phyloP scores from a whole-genome alignment of 2,329 filamentous ascomycete genomes.

The Diaporthe destruens region DNA sequence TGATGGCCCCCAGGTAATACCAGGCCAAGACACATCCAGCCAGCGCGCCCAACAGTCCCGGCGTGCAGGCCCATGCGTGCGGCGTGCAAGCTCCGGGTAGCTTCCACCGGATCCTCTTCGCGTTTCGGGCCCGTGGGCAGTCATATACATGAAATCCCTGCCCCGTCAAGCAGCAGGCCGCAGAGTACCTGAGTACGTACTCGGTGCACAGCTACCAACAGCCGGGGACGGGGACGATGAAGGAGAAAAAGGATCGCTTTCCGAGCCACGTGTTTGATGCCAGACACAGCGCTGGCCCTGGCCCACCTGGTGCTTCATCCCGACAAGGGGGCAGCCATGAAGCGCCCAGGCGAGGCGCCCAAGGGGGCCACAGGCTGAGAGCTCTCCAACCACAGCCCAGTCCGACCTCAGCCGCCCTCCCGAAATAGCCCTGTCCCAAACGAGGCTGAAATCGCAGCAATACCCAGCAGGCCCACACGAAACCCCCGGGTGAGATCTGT shows the following conservation, averaged over 20 bases:
- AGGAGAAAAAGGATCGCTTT: slow-evolving; percentile 9
- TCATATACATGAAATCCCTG: slow-evolving; percentile 24
- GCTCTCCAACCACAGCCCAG: slow-evolving; percentile 24
- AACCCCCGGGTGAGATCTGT: slow-evolving; percentile 31
- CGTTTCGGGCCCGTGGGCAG: slow-evolving; percentile 24
- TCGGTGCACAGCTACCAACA: background rate
- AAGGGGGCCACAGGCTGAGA: slow-evolving; percentile 13
- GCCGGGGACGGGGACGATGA: background rate
- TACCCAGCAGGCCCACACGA: slow-evolving; percentile 21
- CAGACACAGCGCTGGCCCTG: slow-evolving; percentile 20
- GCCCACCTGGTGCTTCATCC: slow-evolving; percentile 26
- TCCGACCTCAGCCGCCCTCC: slow-evolving; percentile 17
- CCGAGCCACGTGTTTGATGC: slow-evolving; percentile 29
- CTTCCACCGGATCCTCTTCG: slow-evolving; percentile 16
- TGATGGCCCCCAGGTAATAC: background rate
- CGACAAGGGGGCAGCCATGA: slow-evolving; percentile 27
- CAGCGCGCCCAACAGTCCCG: background rate
- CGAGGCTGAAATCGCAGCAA: slow-evolving; percentile 32
- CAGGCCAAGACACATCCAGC: background rate
- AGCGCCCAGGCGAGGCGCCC: slow-evolving; percentile 11
- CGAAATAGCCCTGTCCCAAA: slow-evolving; percentile 32
- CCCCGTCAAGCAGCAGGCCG: background rate
- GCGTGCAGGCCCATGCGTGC: slow-evolving; percentile 2
- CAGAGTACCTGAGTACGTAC: background rate
- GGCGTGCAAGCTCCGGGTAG: slow-evolving; percentile 17